Percentiles rank a stretch among this genome's conserved stretches.
phyloP scores from a whole-genome alignment of 2,329 filamentous ascomycete species.

The Cladobotryum mycophilum region DNA sequence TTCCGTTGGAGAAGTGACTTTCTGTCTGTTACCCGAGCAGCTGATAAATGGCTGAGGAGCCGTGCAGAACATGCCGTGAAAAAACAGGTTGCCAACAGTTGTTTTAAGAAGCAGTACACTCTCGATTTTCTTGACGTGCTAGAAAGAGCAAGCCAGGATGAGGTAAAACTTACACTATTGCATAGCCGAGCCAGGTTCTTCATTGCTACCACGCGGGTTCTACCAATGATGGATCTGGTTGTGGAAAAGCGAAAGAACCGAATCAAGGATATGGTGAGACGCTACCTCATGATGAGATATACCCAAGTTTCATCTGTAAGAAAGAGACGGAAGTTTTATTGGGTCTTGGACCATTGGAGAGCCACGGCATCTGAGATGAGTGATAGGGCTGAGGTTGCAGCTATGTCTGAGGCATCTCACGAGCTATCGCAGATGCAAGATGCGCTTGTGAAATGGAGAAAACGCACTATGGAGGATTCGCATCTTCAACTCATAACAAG shows the following conservation, averaged over 20 bases:
- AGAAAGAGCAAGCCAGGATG: constrained; percentile 8
- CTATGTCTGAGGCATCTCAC: constrained; percentile 12
- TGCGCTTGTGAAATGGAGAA: constrained; percentile 8
- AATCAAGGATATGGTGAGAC: constrained; percentile 24
- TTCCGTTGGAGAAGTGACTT: constrained; percentile 30
- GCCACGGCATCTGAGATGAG: constrained; percentile 11
- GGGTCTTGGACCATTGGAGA: constrained; percentile 26
- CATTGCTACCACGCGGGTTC: constrained; percentile 22
- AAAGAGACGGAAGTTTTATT: constrained; percentile 28
- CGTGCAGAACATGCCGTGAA: constrained; percentile 17
- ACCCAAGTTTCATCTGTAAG: constrained; percentile 27
- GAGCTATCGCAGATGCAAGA: constrained; percentile 10
- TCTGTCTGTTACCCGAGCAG: constrained; percentile 19
- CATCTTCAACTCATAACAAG: constrained; percentile 15
- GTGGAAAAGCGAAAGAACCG: constrained; percentile 21
- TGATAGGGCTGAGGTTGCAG: constrained; percentile 13
- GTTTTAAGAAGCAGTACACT: constrained; percentile 11
- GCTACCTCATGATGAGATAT: constrained; percentile 30
- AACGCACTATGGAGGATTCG: constrained; percentile 9
- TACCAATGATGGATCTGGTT: constrained; percentile 21
- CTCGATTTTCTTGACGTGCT: constrained; percentile 14
- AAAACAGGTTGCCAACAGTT: constrained; percentile 11
- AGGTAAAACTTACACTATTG: constrained; percentile 16
- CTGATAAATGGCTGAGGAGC: constrained; percentile 25
- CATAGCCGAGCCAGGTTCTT: constrained; percentile 25